These are phyloP conservation scores for Starmerella geochares DNA, from an alignment of 805 yeast species.

Conservation along the genomic window DNA sequence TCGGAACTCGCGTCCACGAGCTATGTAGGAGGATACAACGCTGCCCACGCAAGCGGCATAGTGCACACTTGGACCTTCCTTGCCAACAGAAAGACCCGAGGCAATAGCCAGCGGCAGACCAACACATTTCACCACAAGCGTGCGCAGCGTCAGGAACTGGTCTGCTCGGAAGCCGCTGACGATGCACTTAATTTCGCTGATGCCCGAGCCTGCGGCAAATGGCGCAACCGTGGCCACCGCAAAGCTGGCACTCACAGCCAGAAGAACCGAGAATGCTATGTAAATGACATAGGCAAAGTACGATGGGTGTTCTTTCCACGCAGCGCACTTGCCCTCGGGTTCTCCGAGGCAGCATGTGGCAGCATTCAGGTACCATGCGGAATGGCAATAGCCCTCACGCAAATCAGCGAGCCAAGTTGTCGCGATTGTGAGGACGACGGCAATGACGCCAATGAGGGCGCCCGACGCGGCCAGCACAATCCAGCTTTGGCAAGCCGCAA, in stretches of 20 bases:
- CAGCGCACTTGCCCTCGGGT: slow-evolving; percentile 38
- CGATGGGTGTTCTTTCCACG: slow-evolving; percentile 56
- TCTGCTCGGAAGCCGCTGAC: slow-evolving; percentile 77
- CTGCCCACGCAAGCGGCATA: slow-evolving; percentile 96
- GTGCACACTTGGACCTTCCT: slow-evolving; percentile 97
- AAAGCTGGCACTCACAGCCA: slow-evolving; percentile 56
- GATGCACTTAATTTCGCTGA: slow-evolving; percentile 90
- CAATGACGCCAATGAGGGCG: slow-evolving; percentile 64
- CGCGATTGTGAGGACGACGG: slow-evolving; percentile 67
- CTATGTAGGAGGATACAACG: slow-evolving; percentile 38
- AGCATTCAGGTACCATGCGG: slow-evolving; percentile 58
- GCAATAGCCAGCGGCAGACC: slow-evolving; percentile 86
- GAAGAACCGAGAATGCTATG: slow-evolving; percentile 46
- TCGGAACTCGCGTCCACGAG: slow-evolving; percentile 33
- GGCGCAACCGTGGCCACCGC: slow-evolving; percentile 69
- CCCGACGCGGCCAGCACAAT: slow-evolving; percentile 69
- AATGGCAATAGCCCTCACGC: slow-evolving; percentile 66
- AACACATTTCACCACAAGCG: slow-evolving; percentile 63
- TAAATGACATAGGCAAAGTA: slow-evolving; percentile 46
- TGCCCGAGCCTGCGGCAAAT: slow-evolving; percentile 93
- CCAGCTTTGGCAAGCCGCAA: slow-evolving; percentile 47
- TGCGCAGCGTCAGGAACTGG: slow-evolving; percentile 64
- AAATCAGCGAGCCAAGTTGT: slow-evolving; percentile 80
- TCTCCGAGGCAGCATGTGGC: slow-evolving; percentile 76
- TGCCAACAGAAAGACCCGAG: slow-evolving; percentile 87